Base-by-base conservation (phyloP, 257 asterid species). In the Solanum tacnaense region DNA sequence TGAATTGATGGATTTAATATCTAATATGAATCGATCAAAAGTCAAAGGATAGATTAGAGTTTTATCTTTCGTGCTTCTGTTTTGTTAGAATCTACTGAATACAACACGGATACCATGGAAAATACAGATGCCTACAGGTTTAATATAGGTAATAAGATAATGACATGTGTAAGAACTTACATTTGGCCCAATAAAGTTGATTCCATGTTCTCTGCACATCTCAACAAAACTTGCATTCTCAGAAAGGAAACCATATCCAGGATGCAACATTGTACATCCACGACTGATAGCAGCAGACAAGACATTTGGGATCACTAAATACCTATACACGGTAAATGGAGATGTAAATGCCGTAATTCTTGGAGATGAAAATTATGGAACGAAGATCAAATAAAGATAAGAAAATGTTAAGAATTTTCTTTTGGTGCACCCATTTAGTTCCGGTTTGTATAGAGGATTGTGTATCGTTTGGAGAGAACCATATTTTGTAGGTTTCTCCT, bases 211-310 rank as follows among this genome's bases (percentile, higher is more conserved):
- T 88, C 91, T 91, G 96, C 99, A 97, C 99, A 97, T 96, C 90
- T 94, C 98, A 67, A 97, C 99, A 91, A 97, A 97, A 87, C 32
- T 91, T 70, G 99, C 99, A 96, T 97, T 97, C 94, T 97, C 99
- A 83, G 99, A 88, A 74, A 97, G 98, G 91, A 97, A 97, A 83
- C 99, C 99, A 90, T 97, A 97, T 90, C 99, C 99, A 83, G 99
- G 99, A 94, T 97, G 99, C 88, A 97, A 94, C 99, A 97, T 97
- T 16, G 99, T 95, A 90, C 99, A 97, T 70, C 94, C 94, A 70
- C 94, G 98, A 92, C 96, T 92, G 81, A 93, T 89, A 87, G 99
- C 99, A 88, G 99, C 99, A 86, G 99, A 93, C 89, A 97, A 89
- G 90, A 97, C 99, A 94, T 95, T 97, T 38, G 96, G 93, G 86